Evolutionary conservation across 192 early-diverging fungal species (phyloP), one percentile per base, ranked within the genome.

Genomic region (Coemansia sp.): DNA sequence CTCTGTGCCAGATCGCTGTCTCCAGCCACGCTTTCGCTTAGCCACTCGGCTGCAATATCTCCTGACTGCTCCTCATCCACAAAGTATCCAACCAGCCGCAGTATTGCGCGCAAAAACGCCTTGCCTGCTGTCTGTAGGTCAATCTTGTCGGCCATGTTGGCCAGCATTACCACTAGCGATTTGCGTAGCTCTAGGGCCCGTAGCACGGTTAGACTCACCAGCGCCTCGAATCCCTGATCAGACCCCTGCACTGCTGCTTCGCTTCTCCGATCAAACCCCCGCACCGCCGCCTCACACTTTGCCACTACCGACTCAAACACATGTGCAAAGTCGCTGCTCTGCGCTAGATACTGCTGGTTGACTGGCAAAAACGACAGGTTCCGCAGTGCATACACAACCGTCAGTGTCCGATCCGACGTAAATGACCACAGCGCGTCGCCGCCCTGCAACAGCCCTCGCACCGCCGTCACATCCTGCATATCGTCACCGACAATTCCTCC

Each of bases 401-500:
- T 64, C 77, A 80, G 57, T 38, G 77, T 70, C 22, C 71, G 77
- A 50, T 80, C 71, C 20, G 77, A 73, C 26, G 77, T 80, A 56
- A 80, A 80, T 34, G 67, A 66, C 77, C 77, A 80, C 59, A 80
- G 60, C 3, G 58, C 68, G 42, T 67, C 65, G 62, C 61, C 63
- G 60, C 77, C 71, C 14, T 42, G 71, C 15, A 74, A 60, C 65
- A 74, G 46, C 6, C 77, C 77, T 21, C 67, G 68, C 36, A 74
- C 71, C 3, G 77, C 64, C 19, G 64, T 63, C 26, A 38, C 37
- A 52, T 80, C 77, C 42, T 80, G 71, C 67, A 72, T 64, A 49
- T 74, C 71, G 47, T 80, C 77, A 25, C 68, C 71, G 28, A 70
- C 49, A 36, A 74, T 61, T 9, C 64, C 71, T 31, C 71, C 77